These are phyloP conservation scores for Leccinum obscurum DNA, from an alignment of 768 basidiomycete species.

Conservation along the genomic window DNA sequence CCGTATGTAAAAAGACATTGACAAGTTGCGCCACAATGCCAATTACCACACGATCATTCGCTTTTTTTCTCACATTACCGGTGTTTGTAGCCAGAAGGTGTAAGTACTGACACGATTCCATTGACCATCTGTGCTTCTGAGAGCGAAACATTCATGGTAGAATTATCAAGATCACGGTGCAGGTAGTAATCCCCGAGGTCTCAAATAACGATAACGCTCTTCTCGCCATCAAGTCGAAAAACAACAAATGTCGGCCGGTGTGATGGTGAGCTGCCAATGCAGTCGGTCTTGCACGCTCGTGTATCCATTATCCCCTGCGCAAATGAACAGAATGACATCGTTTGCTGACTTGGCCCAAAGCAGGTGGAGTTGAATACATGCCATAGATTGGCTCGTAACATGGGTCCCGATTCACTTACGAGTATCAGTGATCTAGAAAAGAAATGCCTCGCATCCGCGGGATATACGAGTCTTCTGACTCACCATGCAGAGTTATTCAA, in stretches of 20 bases:
- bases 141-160: not conserved
- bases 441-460: not conserved
- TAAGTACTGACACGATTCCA: not conserved
- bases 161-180: not conserved
- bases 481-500: not conserved
- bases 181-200: not conserved
- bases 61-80: not conserved
- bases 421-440: not conserved
- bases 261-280: not conserved
- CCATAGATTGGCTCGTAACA: not conserved
- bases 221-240: not conserved
- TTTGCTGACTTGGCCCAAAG: too few species aligned
- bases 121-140: not conserved
- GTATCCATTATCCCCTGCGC: not conserved
- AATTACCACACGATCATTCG: not conserved
- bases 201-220: not conserved
- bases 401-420: not conserved
- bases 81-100: not conserved
- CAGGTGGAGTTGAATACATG: not conserved
- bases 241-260: not conserved
- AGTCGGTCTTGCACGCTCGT: not conserved
- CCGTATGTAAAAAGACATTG: too few species aligned
- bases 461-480: not conserved
- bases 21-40: not conserved
- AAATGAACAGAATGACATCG: not conserved